A percentile compares a stretch with the other conserved stretches of the same genome.
Conservation (phyloP, 768 basidiomycete species). For the Kwoniella dejecticola region DNA sequence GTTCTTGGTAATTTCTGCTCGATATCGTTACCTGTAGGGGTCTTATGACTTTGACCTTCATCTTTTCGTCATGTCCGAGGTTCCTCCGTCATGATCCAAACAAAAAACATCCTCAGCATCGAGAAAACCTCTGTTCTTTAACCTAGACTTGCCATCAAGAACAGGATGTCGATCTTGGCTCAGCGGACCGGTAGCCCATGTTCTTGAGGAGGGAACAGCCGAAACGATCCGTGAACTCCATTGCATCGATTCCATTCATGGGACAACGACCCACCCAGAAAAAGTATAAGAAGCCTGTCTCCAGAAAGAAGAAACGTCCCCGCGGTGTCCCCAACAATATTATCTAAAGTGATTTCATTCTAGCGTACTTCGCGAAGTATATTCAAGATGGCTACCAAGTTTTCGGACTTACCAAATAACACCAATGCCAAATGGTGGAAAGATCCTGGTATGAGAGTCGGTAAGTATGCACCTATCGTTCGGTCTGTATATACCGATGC, state of each 20-base stretch:
- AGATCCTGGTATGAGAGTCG: slow-evolving; percentile 29
- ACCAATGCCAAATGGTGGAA: slow-evolving; percentile 28
- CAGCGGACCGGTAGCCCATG: neutral
- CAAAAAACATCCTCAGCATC: neutral
- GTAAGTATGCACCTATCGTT: slow-evolving; percentile 1
- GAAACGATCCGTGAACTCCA: neutral
- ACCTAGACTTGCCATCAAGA: neutral
- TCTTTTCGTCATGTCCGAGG: neutral
- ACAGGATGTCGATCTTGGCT: neutral
- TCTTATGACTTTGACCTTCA: no score
- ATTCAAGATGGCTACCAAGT: slow-evolving; percentile 13
- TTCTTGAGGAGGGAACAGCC: neutral
- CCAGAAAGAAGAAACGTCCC: neutral
- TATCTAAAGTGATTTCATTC: neutral
- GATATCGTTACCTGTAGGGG: no score
- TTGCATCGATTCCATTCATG: no score
- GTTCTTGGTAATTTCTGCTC: no score
- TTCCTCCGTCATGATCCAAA: neutral
- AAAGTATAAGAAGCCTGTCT: neutral
- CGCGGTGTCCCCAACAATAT: slow-evolving; percentile 1
- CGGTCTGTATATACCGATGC: neutral
- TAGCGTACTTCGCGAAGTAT: neutral
- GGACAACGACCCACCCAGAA: no score
- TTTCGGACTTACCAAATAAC: slow-evolving; percentile 30
- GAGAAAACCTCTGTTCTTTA: neutral